Percentiles rank a stretch among this genome's conserved stretches.
Evolutionary conservation across 1,284 basidiomycete species (phyloP).

Genomic region (Puccinia hordei): DNA sequence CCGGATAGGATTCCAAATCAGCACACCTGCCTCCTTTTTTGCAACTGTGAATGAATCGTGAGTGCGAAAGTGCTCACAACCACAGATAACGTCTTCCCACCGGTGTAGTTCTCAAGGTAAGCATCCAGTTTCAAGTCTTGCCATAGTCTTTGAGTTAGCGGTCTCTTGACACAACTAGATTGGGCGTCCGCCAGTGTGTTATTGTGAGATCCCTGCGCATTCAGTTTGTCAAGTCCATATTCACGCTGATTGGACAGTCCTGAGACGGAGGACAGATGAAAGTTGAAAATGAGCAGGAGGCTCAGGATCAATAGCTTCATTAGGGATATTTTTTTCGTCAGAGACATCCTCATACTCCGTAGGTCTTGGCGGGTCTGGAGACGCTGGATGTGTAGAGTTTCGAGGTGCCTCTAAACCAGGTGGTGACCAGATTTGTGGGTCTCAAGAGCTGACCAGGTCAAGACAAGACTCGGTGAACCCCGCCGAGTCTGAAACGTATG

Average conservation of each 20-base stretch:
- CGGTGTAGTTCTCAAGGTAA: slow-evolving; percentile 41
- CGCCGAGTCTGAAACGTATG: slow-evolving; percentile 24
- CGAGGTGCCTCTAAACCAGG: no score
- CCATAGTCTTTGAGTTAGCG: slow-evolving; percentile 45
- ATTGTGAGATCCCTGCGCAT: neutral
- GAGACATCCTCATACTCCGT: neutral
- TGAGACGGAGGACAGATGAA: neutral
- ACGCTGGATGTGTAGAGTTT: neutral
- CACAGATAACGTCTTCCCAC: slow-evolving; percentile 43
- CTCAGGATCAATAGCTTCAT: neutral
- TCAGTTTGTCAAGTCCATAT: neutral
- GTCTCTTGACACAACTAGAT: slow-evolving; percentile 44
- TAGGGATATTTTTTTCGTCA: neutral
- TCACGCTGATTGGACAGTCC: neutral
- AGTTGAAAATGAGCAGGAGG: neutral
- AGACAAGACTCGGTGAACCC: neutral
- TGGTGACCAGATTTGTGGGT: neutral
- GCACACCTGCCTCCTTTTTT: neutral
- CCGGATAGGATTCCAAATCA: neutral
- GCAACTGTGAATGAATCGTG: neutral
- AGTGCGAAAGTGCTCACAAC: slow-evolving; percentile 21
- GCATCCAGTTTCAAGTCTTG: slow-evolving; percentile 38
- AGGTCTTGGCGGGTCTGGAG: neutral
- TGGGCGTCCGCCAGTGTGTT: neutral
- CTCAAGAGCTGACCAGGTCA: neutral